These are phyloP conservation scores for Boletales sp. DNA, from an alignment of 768 basidiomycete species.

Conservation along the genomic window DNA sequence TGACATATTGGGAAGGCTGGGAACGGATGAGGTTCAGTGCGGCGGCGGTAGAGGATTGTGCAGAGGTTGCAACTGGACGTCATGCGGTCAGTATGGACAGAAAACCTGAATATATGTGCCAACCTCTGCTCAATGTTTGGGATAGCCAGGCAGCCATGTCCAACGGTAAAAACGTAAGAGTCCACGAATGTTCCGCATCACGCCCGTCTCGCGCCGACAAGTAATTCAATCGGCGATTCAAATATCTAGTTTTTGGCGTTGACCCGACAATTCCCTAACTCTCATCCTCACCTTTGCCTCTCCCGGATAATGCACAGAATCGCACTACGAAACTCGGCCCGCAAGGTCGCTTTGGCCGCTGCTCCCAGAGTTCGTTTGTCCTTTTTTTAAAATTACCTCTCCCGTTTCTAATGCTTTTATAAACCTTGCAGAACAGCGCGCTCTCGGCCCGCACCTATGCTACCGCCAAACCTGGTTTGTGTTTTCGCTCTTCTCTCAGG, in stretches of 20 bases:
- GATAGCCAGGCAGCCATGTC: slow-evolving; percentile 26
- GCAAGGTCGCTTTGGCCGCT: slow-evolving; percentile 70
- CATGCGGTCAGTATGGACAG: slow-evolving; percentile 3
- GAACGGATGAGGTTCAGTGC: slow-evolving; percentile 83
- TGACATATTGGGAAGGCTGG: slow-evolving; percentile 89
- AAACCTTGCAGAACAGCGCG: slow-evolving; percentile 34
- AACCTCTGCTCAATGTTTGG: slow-evolving; percentile 23
- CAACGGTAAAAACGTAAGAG: slow-evolving; percentile 8
- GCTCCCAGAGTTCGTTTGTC: slow-evolving; percentile 51
- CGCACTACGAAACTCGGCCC: slow-evolving; percentile 80
- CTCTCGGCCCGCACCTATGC: slow-evolving; percentile 84
- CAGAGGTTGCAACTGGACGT: slow-evolving; percentile 20
- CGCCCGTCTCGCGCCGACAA: slow-evolving; percentile 10
- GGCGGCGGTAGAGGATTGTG: slow-evolving; percentile 42
- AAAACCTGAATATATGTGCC: neutral
- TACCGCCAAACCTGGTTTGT: slow-evolving; percentile 94
- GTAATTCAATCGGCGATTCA: slow-evolving; percentile 29
- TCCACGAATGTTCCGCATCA: slow-evolving; percentile 1
- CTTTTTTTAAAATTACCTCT: slow-evolving; percentile 5
- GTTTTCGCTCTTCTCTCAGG: neutral
- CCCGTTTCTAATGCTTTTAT: slow-evolving; percentile 9
- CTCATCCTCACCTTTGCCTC: slow-evolving; percentile 44
- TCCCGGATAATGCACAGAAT: slow-evolving; percentile 73
- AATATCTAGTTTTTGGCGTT: slow-evolving; percentile 30
- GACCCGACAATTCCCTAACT: slow-evolving; percentile 35